These are phyloP conservation scores for Cicer bijugum DNA, from an alignment of 306 rosid genomes.

Conservation along the genomic window DNA sequence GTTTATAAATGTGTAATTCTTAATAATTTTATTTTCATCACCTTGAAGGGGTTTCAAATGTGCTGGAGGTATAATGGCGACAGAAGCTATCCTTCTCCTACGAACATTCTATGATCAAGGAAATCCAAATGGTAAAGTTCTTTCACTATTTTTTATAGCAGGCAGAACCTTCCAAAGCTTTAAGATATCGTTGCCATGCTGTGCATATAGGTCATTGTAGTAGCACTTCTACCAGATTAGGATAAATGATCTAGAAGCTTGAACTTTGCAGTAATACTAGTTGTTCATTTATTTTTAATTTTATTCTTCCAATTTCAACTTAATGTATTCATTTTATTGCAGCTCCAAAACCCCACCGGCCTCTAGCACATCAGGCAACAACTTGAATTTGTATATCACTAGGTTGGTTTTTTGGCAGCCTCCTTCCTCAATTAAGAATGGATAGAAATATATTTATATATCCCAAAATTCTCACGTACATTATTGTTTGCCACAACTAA, in stretches of 20 bases:
- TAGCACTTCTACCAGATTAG: not conserved
- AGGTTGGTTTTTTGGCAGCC: constrained; percentile 24
- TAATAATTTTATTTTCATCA: constrained; percentile 43
- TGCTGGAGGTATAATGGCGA: constrained; percentile 85
- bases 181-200: constrained; percentile 14
- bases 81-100: constrained; percentile 81
- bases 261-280: too few species aligned
- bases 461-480: not conserved
- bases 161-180: constrained; percentile 22
- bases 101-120: constrained; percentile 90
- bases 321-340: constrained; percentile 42
- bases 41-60: constrained; percentile 70
- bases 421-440: not conserved
- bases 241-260: not conserved
- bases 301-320: not conserved
- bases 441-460: not conserved
- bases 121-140: constrained; percentile 79
- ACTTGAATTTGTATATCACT: constrained; percentile 39
- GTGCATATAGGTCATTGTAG: not conserved
- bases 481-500: not conserved
- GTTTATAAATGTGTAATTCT: constrained; percentile 5
- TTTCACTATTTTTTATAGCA: not conserved
- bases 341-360: constrained; percentile 97
- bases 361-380: constrained; percentile 46
- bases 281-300: not conserved